These are phyloP conservation scores for Byssochlamys sp. DNA, from an alignment of 2,329 filamentous ascomycete species.

Conservation along the genomic window DNA sequence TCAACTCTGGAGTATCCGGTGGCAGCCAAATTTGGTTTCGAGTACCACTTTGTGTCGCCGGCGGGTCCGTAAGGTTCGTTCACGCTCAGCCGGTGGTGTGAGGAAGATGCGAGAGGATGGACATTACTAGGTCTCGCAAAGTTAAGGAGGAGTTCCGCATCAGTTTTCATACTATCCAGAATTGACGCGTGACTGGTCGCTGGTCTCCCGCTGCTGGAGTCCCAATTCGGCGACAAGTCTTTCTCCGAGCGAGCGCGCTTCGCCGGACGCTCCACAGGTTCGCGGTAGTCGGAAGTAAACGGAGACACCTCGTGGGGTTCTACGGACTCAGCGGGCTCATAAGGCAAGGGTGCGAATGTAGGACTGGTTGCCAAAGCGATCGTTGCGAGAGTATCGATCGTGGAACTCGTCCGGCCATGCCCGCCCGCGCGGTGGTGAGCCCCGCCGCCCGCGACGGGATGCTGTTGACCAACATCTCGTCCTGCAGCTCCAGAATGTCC, in stretches of 20 bases:
- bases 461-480: slow-evolving; percentile 3
- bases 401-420: slow-evolving; percentile 38
- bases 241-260: slow-evolving; percentile 55
- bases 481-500: slow-evolving; percentile 9
- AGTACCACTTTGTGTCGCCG: slow-evolving; percentile 14
- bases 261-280: slow-evolving; percentile 40
- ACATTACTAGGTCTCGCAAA: slow-evolving; percentile 33
- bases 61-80: slow-evolving; percentile 21
- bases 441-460: slow-evolving; percentile 11
- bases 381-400: slow-evolving; percentile 41
- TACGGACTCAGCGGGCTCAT: slow-evolving; percentile 21
- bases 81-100: slow-evolving; percentile 20
- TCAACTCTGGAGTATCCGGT: slow-evolving; percentile 9
- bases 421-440: slow-evolving; percentile 22
- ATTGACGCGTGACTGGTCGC: slow-evolving; percentile 22
- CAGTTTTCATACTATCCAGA: slow-evolving; percentile 36
- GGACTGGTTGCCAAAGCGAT: slow-evolving; percentile 43
- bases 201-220: slow-evolving; percentile 16
- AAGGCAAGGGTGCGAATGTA: slow-evolving; percentile 29
- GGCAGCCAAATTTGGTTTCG: slow-evolving; percentile 12
- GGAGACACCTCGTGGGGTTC: slow-evolving; percentile 16
- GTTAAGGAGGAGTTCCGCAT: slow-evolving; percentile 40
- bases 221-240: slow-evolving; percentile 34
- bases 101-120: slow-evolving; percentile 13
- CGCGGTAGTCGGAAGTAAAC: slow-evolving; percentile 20